Percentiles rank a stretch among this genome's conserved stretches.
phyloP scores from a whole-genome alignment of 768 basidiomycete genomes.

The Hericium erinaceus region DNA sequence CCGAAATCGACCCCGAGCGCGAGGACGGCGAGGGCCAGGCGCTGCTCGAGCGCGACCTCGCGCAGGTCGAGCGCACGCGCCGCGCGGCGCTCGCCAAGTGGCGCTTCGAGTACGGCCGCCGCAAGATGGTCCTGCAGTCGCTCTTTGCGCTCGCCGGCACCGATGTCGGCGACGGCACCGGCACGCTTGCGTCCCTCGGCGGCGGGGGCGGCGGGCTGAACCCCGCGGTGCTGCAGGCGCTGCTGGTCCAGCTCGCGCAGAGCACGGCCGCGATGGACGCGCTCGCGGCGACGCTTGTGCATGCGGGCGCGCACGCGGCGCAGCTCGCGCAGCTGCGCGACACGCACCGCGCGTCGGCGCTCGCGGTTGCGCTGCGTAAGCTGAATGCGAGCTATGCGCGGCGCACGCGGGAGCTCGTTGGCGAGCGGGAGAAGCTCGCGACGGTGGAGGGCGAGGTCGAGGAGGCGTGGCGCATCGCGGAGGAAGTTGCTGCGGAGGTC shows the following conservation, averaged over 20 bases:
- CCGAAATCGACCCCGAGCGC: slow-evolving; percentile 1
- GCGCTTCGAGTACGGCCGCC: slow-evolving; percentile 14
- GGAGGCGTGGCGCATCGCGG: slow-evolving; percentile 76
- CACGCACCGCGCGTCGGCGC: slow-evolving; percentile 64
- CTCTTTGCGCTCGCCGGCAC: slow-evolving; percentile 9
- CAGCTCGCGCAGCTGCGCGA: slow-evolving; percentile 57
- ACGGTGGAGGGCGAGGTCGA: slow-evolving; percentile 62
- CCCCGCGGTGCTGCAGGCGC: neutral
- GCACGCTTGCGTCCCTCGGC: neutral
- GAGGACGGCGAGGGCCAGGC: slow-evolving; percentile 6
- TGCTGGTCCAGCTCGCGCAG: slow-evolving; percentile 8
- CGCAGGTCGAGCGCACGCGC: neutral
- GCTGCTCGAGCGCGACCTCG: neutral
- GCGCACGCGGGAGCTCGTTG: slow-evolving; percentile 47
- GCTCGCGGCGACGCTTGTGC: slow-evolving; percentile 38
- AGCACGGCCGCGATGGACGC: slow-evolving; percentile 8
- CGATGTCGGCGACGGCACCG: slow-evolving; percentile 6
- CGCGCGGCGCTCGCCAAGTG: neutral
- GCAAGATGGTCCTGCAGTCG: slow-evolving; percentile 8
- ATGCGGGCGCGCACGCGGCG: slow-evolving; percentile 49
- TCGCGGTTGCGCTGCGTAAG: slow-evolving; percentile 71
- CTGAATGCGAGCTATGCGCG: slow-evolving; percentile 67
- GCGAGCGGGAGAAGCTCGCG: slow-evolving; percentile 35
- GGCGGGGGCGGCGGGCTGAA: neutral
- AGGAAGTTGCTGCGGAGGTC: slow-evolving; percentile 61